Evolutionary conservation across 768 basidiomycete species (phyloP).

Genomic region (Crassisporium funariophilum): DNA sequence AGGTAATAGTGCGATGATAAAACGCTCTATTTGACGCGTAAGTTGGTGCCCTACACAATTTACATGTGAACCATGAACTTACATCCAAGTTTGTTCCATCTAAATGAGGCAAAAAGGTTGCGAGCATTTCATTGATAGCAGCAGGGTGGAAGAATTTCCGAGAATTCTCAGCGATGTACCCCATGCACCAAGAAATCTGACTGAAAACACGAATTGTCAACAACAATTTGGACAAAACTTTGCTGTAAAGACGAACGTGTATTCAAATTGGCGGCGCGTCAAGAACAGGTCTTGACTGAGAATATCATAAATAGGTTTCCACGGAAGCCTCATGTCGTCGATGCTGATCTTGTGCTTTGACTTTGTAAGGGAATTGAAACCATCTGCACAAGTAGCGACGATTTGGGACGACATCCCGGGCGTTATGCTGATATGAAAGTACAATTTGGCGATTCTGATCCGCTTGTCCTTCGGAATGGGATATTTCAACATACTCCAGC

Average conservation of each 20-base stretch:
- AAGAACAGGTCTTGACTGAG: slow-evolving; percentile 78
- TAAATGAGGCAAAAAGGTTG: slow-evolving; percentile 78
- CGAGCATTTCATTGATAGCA: slow-evolving; percentile 84
- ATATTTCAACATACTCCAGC: slow-evolving; percentile 84
- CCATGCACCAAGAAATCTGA: slow-evolving; percentile 79
- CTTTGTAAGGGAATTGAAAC: slow-evolving; percentile 56
- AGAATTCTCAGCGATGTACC: slow-evolving; percentile 63
- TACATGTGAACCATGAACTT: slow-evolving; percentile 28
- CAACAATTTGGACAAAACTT: slow-evolving; percentile 1
- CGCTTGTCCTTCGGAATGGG: slow-evolving; percentile 82
- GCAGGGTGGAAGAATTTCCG: slow-evolving; percentile 90
- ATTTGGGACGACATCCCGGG: slow-evolving; percentile 76
- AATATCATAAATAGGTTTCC: slow-evolving; percentile 77
- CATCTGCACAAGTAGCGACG: slow-evolving; percentile 67
- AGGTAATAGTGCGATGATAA: slow-evolving; percentile 85
- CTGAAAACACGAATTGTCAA: slow-evolving; percentile 33
- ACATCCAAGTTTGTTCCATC: slow-evolving; percentile 78
- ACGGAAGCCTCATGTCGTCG: slow-evolving; percentile 79
- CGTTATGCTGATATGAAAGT: slow-evolving; percentile 73
- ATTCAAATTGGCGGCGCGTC: slow-evolving; percentile 74
- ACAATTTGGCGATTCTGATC: slow-evolving; percentile 72
- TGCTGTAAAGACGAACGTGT: slow-evolving; percentile 51
- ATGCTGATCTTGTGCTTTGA: slow-evolving; percentile 77
- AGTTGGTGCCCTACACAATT: slow-evolving; percentile 9
- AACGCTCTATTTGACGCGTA: slow-evolving; percentile 49